phyloP scores from a whole-genome alignment of 345 rosid genomes.

The Erodium maritimum region DNA sequence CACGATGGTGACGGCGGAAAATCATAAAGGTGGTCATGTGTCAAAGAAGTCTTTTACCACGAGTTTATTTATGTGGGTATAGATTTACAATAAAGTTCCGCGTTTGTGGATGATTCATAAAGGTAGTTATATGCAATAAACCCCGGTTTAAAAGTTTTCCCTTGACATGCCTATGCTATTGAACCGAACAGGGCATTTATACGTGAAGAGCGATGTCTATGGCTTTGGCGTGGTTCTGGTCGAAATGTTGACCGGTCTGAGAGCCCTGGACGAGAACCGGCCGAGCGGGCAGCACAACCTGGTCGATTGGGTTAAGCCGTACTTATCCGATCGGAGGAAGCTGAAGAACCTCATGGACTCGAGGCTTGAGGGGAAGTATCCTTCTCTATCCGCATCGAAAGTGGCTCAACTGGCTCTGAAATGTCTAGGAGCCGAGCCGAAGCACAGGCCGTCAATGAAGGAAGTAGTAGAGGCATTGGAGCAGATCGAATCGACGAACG shows the following conservation, averaged over 20 bases:
- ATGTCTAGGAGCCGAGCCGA: constrained; percentile 56
- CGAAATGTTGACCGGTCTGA: constrained; percentile 73
- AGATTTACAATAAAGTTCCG: too few species aligned
- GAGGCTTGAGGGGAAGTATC: constrained; percentile 59
- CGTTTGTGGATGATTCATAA: too few species aligned
- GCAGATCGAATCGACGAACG: constrained; percentile 33
- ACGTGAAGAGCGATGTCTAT: constrained; percentile 80
- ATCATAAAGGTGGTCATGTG: too few species aligned
- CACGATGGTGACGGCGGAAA: too few species aligned
- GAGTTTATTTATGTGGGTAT: too few species aligned
- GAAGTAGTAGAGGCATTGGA: constrained; percentile 56
- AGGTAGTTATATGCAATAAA: too few species aligned
- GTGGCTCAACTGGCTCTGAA: constrained; percentile 57
- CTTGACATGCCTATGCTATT: too few species aligned
- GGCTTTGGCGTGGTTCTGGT: constrained; percentile 80
- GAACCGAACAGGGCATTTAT: constrained; percentile 93
- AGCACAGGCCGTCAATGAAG: constrained; percentile 72
- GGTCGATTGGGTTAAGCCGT: constrained; percentile 74
- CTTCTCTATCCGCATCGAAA: constrained; percentile 40
- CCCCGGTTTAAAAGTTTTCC: too few species aligned
- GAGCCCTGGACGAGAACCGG: constrained; percentile 56
- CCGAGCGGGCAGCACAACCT: constrained; percentile 54
- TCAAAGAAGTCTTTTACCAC: too few species aligned
- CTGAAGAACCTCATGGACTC: constrained; percentile 55
- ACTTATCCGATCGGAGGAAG: constrained; percentile 46